These are phyloP conservation scores for Verticillium albo-atrum DNA, from an alignment of 2,329 filamentous ascomycete species.

Conservation along the genomic window DNA sequence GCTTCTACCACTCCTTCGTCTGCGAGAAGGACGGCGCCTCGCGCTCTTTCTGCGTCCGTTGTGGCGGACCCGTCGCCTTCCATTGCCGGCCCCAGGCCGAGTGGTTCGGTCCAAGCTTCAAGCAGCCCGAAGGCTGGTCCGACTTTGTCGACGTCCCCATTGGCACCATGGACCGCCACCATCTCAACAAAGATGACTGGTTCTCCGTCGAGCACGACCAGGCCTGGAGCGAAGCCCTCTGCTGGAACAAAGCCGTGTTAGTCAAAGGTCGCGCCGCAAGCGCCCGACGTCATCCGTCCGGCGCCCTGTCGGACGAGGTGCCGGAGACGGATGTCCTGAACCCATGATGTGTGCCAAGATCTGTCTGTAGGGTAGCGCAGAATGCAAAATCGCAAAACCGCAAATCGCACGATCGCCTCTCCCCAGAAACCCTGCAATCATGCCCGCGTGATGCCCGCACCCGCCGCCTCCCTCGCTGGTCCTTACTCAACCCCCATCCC, in stretches of 20 bases:
- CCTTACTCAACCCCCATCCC: not conserved
- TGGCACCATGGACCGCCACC: not conserved
- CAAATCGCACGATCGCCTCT: not conserved
- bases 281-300: not conserved
- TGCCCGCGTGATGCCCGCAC: not conserved
- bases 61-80: conserved; percentile 9
- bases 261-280: not conserved
- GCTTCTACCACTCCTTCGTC: conserved; percentile 18
- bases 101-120: not conserved
- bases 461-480: not conserved
- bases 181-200: not conserved
- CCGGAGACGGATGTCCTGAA: not conserved
- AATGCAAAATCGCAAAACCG: not conserved
- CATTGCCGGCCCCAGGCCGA: not conserved
- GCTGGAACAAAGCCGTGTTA: not conserved
- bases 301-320: not conserved
- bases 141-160: conserved; percentile 1
- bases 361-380: not conserved
- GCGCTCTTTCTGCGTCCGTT: conserved; percentile 20
- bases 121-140: not conserved
- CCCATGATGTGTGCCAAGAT: not conserved
- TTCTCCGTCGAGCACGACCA: conserved; percentile 1
- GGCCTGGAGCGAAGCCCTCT: not conserved
- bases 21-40: conserved; percentile 10
- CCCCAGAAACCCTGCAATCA: not conserved